Evolutionary conservation across 306 rosid species (phyloP).

Genomic region (Crotalaria pallida): DNA sequence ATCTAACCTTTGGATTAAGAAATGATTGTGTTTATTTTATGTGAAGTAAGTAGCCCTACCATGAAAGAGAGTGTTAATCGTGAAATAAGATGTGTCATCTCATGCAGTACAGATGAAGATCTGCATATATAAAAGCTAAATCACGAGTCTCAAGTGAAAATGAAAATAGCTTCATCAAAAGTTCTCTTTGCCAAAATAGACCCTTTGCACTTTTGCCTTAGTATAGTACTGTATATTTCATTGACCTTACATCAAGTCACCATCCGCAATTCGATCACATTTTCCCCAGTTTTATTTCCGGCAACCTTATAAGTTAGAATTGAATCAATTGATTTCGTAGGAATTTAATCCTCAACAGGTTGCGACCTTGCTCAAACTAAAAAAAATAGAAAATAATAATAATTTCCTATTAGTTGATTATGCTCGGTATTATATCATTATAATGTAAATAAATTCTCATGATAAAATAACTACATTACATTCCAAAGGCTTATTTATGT

Average conservation of each 20-base stretch:
- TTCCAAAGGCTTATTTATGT: no score
- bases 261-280: background rate
- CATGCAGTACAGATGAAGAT: background rate
- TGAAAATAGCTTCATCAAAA: background rate
- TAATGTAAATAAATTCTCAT: no score
- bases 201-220: background rate
- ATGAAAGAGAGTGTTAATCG: background rate
- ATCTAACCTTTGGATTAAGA: background rate
- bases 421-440: no score
- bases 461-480: no score
- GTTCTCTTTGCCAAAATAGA: background rate
- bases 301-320: background rate
- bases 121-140: background rate
- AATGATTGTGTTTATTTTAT: background rate
- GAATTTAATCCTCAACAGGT: no score
- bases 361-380: no score
- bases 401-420: no score
- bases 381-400: no score
- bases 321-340: no score
- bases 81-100: background rate
- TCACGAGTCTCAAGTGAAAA: background rate
- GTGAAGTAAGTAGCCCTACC: background rate
- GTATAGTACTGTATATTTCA: background rate
- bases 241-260: slow-evolving; percentile 12
- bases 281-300: background rate